Evolutionary conservation across 2,329 filamentous ascomycete species (phyloP).

Genomic region (Ophiostoma montium): DNA sequence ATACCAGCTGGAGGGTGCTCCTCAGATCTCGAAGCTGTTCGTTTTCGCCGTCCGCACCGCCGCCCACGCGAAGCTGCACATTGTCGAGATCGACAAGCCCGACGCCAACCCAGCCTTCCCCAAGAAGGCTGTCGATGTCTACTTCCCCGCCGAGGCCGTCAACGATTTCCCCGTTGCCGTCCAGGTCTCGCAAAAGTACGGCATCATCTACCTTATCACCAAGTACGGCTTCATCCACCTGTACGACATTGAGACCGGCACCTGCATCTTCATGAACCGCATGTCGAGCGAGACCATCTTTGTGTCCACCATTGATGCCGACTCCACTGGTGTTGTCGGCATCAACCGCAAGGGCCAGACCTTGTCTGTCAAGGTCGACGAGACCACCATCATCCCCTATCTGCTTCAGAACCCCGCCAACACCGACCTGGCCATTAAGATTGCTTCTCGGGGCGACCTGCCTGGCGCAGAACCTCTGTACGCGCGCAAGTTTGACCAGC

Average conservation of each 20-base stretch:
- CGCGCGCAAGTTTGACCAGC: constrained; percentile 79
- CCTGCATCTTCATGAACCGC: constrained; percentile 98
- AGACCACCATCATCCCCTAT: constrained; percentile 82
- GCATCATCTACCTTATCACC: constrained; percentile 91
- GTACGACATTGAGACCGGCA: constrained; percentile 91
- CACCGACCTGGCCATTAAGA: constrained; percentile 83
- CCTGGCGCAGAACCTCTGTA: constrained; percentile 91
- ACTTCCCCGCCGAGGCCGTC: constrained; percentile 87
- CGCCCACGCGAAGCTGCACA: constrained; percentile 85
- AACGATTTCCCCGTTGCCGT: constrained; percentile 98
- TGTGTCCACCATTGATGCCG: constrained; percentile 71
- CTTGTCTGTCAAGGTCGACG: constrained; percentile 84
- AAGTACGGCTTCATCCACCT: constrained; percentile 99
- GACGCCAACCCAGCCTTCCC: constrained; percentile 76
- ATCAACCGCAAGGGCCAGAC: constrained; percentile 98
- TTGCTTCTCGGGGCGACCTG: constrained; percentile 85
- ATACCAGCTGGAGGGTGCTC: constrained; percentile 73
- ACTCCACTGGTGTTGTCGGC: constrained; percentile 77
- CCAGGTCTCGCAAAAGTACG: constrained; percentile 93
- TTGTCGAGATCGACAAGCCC: constrained; percentile 93
- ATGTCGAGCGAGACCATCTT: constrained; percentile 99
- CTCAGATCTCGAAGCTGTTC: constrained; percentile 87
- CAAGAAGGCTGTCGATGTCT: constrained; percentile 96
- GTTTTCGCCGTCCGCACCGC: constrained; percentile 88
- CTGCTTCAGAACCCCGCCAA: constrained; percentile 94